A percentile compares a stretch with the other conserved stretches of the same genome.
phyloP scores from a whole-genome alignment of 768 basidiomycete species.

The Suillus sp. region DNA sequence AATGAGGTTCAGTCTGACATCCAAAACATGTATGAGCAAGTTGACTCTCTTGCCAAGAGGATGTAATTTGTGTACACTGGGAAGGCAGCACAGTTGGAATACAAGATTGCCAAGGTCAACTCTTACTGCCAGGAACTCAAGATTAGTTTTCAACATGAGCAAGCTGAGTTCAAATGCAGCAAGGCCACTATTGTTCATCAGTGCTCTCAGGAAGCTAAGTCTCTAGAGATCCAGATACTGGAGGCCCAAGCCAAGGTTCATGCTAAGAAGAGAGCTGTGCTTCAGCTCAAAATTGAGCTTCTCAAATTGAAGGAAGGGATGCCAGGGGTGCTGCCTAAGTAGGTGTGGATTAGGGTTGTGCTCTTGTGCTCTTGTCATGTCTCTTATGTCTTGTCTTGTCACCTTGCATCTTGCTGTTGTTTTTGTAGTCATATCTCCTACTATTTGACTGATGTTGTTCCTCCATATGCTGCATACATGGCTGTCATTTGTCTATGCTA shows the following conservation, averaged over 20 bases:
- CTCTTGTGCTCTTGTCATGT: background rate
- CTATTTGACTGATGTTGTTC: too few relatives aligned
- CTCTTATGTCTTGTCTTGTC: too few relatives aligned
- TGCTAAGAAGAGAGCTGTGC: background rate
- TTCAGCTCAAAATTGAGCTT: background rate
- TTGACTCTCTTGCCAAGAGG: fast-evolving
- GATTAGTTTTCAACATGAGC: background rate
- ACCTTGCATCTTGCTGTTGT: background rate
- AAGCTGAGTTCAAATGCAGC: background rate
- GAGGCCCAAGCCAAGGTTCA: background rate
- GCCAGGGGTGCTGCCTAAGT: fast-evolving
- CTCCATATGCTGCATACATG: background rate
- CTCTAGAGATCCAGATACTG: background rate
- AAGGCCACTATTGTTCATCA: background rate
- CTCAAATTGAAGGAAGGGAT: background rate
- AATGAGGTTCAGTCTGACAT: background rate
- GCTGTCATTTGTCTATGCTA: background rate
- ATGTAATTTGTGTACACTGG: background rate
- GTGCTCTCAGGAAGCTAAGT: background rate
- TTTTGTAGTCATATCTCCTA: background rate
- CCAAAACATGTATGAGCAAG: background rate
- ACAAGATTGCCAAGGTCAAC: background rate
- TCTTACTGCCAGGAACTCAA: background rate
- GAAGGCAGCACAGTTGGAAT: background rate
- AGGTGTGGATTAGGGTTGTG: too few relatives aligned